phyloP scores from a whole-genome alignment of 2,329 filamentous ascomycete species.

The Epichloe festucae region DNA sequence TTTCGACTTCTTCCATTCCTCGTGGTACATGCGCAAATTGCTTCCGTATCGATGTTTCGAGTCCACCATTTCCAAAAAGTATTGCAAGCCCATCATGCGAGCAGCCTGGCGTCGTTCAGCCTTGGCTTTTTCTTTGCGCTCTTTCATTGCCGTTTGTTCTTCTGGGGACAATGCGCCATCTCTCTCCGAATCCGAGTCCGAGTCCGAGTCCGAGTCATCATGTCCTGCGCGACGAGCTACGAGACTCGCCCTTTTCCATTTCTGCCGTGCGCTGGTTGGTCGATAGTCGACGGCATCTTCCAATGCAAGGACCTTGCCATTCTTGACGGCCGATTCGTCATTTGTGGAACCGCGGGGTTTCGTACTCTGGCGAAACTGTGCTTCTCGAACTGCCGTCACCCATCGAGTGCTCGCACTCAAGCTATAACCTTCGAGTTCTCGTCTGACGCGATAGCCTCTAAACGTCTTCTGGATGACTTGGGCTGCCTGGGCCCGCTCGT shows the following conservation, averaged over 20 bases:
- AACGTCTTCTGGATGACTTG: conserved; percentile 58
- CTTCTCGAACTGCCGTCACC: conserved; percentile 51
- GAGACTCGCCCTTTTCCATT: conserved; percentile 63
- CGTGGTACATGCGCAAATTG: conserved; percentile 70
- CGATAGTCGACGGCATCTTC: conserved; percentile 10
- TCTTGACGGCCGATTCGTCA: conserved; percentile 3
- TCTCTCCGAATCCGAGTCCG: conserved; percentile 32
- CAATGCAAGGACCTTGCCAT: conserved; percentile 6
- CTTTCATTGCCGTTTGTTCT: conserved; percentile 26
- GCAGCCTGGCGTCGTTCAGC: conserved; percentile 49
- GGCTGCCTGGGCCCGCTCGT: conserved; percentile 32
- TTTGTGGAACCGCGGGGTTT: conserved; percentile 26
- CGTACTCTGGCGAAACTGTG: conserved; percentile 38
- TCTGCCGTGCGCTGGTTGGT: conserved; percentile 38
- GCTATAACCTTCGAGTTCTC: conserved; percentile 56
- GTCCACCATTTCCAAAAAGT: conserved; percentile 78
- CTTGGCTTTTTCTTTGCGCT: conserved; percentile 35
- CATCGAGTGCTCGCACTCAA: conserved; percentile 60
- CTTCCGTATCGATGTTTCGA: conserved; percentile 78
- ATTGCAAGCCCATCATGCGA: conserved; percentile 73
- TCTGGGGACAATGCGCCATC: conserved; percentile 17
- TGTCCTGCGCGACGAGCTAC: conserved; percentile 61
- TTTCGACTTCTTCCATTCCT: conserved; percentile 62
- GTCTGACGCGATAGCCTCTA: conserved; percentile 59
- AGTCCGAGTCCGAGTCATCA: conserved; percentile 40